Evolutionary conservation across 169 alveolate genomes (phyloP).

Genomic region (Plasmodium vivax): DNA sequence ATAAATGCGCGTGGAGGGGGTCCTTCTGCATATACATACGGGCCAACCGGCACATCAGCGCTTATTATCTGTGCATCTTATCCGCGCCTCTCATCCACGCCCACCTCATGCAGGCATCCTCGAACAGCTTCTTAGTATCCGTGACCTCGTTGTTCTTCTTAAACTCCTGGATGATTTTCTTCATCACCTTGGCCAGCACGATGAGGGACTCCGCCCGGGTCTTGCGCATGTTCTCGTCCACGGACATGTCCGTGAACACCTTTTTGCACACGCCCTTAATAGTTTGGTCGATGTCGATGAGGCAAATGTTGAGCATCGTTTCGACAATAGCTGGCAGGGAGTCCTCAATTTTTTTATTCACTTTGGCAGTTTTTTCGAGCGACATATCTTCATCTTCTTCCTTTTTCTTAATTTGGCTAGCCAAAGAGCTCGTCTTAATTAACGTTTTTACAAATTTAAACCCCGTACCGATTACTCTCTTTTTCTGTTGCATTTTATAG

Average conservation of each 20-base stretch:
- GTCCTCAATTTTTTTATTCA: conserved; percentile 85
- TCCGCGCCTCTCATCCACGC: not conserved
- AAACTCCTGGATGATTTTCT: conserved; percentile 76
- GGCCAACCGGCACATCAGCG: not conserved
- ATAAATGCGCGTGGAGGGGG: not conserved
- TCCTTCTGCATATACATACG: not conserved
- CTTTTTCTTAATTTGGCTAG: conserved; percentile 77
- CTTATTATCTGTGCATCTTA: not conserved
- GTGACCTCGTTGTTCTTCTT: conserved; percentile 45
- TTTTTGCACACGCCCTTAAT: conserved; percentile 89
- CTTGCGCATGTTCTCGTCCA: conserved; percentile 84
- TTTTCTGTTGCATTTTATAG: conserved; percentile 87
- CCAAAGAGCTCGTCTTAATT: conserved; percentile 86
- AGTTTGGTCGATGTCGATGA: conserved; percentile 90
- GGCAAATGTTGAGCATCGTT: conserved; percentile 89
- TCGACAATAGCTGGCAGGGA: conserved; percentile 89
- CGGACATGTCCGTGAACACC: conserved; percentile 90
- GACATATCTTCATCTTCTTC: conserved; percentile 76
- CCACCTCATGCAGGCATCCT: conserved; percentile 71
- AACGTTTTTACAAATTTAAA: conserved; percentile 85
- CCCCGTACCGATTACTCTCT: conserved; percentile 84
- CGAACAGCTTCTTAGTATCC: conserved; percentile 69
- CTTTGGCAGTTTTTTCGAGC: conserved; percentile 79
- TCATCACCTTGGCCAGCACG: conserved; percentile 87
- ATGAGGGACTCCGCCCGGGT: conserved; percentile 91